Conservation (phyloP, 1,284 basidiomycete genomes). For the Meira nashicola region DNA sequence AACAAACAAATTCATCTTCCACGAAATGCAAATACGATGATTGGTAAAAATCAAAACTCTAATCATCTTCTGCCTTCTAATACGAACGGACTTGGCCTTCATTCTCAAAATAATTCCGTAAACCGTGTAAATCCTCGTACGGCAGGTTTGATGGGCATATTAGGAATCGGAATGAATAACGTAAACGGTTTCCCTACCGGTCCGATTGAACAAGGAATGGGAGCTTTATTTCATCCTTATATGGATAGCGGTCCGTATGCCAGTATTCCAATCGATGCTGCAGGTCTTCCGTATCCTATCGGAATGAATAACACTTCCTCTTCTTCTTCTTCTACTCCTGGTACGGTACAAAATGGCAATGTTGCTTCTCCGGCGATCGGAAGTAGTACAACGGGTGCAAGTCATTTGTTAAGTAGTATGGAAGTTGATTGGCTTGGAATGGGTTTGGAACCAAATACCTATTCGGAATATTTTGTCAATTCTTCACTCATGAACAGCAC, state of each 20-base stretch:
- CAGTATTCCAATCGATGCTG: constrained; percentile 4
- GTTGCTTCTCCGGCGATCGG: neutral
- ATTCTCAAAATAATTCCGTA: neutral
- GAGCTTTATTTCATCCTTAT: neutral
- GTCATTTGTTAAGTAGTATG: neutral
- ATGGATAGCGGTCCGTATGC: neutral
- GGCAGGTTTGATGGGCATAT: neutral
- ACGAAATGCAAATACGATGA: neutral
- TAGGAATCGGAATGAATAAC: neutral
- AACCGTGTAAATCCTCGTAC: neutral
- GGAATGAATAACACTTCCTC: neutral
- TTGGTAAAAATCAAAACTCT: neutral
- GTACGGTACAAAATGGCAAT: too few relatives aligned
- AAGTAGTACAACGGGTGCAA: neutral
- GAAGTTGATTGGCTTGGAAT: constrained; percentile 7
- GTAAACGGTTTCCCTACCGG: neutral
- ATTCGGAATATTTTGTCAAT: too few relatives aligned
- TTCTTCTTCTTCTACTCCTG: too few relatives aligned
- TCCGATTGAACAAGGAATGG: neutral
- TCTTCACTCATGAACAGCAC: too few relatives aligned
- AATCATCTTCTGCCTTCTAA: neutral
- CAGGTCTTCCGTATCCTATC: neutral
- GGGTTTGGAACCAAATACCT: neutral
- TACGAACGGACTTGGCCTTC: neutral
- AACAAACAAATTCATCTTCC: too few relatives aligned